These are phyloP conservation scores for Chrysopogon serrulatus DNA, from an alignment of 176 grass and related monocot genomes.

Conservation along the genomic window DNA sequence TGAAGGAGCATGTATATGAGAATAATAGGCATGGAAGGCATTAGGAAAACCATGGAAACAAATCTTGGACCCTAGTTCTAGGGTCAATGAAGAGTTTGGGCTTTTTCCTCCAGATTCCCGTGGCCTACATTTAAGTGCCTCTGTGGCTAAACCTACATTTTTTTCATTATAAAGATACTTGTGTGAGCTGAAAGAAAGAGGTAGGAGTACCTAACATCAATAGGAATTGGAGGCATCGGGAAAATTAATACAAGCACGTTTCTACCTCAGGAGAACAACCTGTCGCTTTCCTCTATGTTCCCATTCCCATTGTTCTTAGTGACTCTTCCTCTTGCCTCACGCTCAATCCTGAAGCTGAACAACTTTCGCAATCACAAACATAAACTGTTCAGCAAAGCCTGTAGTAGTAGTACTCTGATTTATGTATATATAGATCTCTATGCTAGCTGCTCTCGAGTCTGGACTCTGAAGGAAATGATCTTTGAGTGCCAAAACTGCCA, in stretches of 20 bases:
- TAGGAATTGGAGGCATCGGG: conserved; percentile 23
- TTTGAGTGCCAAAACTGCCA: too few relatives aligned
- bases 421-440: conserved; percentile 13
- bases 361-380: background rate
- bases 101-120: background rate
- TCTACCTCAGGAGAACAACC: background rate
- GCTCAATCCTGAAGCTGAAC: background rate
- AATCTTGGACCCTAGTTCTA: background rate
- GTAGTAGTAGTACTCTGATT: background rate
- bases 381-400: background rate
- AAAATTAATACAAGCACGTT: background rate
- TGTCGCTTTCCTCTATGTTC: conserved; percentile 14
- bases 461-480: background rate
- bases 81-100: background rate
- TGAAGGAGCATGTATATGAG: background rate
- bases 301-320: conserved; percentile 22
- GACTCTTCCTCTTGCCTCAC: background rate
- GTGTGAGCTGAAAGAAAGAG: background rate
- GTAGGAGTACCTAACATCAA: background rate
- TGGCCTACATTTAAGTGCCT: background rate
- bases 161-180: background rate
- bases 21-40: background rate
- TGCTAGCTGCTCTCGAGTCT: background rate
- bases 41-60: background rate
- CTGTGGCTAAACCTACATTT: background rate